Conservation (phyloP, 768 basidiomycete species). For the Suillus bovinus region DNA sequence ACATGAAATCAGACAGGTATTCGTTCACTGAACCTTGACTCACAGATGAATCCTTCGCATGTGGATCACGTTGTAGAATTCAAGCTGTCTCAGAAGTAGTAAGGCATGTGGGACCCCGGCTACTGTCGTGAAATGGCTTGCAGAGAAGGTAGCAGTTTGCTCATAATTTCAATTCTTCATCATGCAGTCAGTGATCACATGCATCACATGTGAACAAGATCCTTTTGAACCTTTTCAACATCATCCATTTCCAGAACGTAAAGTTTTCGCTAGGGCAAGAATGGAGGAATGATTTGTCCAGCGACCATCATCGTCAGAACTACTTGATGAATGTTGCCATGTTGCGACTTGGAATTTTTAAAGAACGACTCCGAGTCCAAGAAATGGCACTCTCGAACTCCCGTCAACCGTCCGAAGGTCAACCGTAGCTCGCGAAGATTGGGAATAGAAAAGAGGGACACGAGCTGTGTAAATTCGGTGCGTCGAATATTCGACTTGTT, state of each 20-base stretch:
- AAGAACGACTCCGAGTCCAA: background rate
- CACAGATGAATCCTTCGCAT: background rate
- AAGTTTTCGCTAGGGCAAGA: conserved; percentile 13
- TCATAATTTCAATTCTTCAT: background rate
- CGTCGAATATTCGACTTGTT: conserved; percentile 54
- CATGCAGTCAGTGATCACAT: background rate
- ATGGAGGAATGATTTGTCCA: conserved; percentile 23
- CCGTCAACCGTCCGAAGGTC: conserved; percentile 32
- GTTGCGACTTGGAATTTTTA: background rate
- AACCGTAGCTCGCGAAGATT: conserved; percentile 44
- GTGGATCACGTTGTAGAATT: background rate
- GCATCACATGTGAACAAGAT: background rate
- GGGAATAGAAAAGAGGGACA: conserved; percentile 50
- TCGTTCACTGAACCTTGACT: background rate
- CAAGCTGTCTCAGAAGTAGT: background rate
- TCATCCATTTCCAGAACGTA: background rate
- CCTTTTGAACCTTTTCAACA: background rate
- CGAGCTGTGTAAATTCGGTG: conserved; percentile 58
- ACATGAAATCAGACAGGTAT: background rate
- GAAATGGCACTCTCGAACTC: background rate
- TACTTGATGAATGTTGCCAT: conserved; percentile 5
- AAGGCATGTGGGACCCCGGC: background rate
- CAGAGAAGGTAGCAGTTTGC: background rate
- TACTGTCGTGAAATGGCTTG: background rate
- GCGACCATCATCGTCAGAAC: conserved; percentile 24